Conservation (phyloP, 208 protist species). For the Leishmania martiniquensis region DNA sequence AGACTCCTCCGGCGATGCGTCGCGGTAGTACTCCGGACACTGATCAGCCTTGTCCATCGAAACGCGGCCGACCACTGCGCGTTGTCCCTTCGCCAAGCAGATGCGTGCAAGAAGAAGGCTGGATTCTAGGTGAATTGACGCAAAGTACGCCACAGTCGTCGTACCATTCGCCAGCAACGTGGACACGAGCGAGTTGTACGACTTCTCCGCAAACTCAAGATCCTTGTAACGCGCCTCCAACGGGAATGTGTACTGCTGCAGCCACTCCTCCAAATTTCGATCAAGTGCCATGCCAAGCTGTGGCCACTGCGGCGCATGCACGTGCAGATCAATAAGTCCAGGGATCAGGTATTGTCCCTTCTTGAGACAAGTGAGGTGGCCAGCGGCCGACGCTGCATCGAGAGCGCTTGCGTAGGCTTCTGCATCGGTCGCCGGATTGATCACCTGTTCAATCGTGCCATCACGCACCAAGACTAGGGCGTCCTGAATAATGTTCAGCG, state of each 20-base stretch:
- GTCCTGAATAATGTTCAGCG: slow-evolving; percentile 47
- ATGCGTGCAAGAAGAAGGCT: slow-evolving; percentile 79
- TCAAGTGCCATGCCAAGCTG: slow-evolving; percentile 90
- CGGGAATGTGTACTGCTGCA: slow-evolving; percentile 94
- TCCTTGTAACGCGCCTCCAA: slow-evolving; percentile 89
- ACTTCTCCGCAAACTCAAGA: slow-evolving; percentile 62
- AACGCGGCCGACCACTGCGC: slow-evolving; percentile 92
- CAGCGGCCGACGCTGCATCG: slow-evolving; percentile 22
- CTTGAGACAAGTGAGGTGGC: slow-evolving; percentile 41
- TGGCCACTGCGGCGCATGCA: slow-evolving; percentile 94
- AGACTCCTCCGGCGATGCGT: slow-evolving; percentile 68
- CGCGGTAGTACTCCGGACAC: slow-evolving; percentile 90
- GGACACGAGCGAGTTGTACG: slow-evolving; percentile 78
- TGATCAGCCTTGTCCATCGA: slow-evolving; percentile 88
- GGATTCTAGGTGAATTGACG: slow-evolving; percentile 86
- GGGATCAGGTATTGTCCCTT: slow-evolving; percentile 75
- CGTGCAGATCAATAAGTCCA: slow-evolving; percentile 94
- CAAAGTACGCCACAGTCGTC: slow-evolving; percentile 93
- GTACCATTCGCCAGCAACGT: slow-evolving; percentile 86
- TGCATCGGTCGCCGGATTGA: slow-evolving; percentile 40
- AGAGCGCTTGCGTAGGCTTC: slow-evolving; percentile 20
- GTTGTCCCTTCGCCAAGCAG: slow-evolving; percentile 82
- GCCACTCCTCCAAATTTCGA: slow-evolving; percentile 88
- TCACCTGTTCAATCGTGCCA: slow-evolving; percentile 51
- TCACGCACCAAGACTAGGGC: slow-evolving; percentile 49